Evolutionary conservation across 2,329 filamentous ascomycete genomes (phyloP), one percentile per base, ranked within the genome.

Genomic region (Colletotrichum camelliae): DNA sequence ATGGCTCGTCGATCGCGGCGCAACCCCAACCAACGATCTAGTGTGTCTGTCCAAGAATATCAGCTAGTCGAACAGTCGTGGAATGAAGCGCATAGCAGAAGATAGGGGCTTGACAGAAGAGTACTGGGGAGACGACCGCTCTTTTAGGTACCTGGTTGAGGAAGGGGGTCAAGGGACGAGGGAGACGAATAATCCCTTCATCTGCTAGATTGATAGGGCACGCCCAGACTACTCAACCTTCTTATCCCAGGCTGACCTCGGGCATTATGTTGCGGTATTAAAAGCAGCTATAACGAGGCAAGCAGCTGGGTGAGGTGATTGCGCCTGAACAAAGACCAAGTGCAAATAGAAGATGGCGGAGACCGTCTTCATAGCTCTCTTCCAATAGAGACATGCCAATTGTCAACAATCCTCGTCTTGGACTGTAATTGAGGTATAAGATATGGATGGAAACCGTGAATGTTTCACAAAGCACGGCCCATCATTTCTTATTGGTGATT

Each of bases 321-420:
- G 10, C 33, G 6, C 12, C 12, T 35, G 33, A 15, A 6, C 4
- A 15, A 35, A 3, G 6, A 16, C 43, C 43, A 21, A 21, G 9
- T 21, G 43, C 43, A 48, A 21, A 2, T 5, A 48, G 3, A 21
- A 1, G 5, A 48, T 48, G 43, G 10, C 2, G 5, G 3, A 4
- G n/a, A 7, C 18, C 2, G 43, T 48, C 4, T 48, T 48, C 10
- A 21, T 4, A 21, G 43, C 43, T 21, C 2, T 21, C 3, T 48
- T 4, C 1, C 18, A 21, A 48, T 3, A 48, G 21, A 48, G 0
- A 0, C n/a, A 48, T 10, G n/a, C 0, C 7, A 12, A 48, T 5
- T 2, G 43, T 2, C 10, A 21, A 48, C 7, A 0, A 21, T 48
- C 0, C n/a, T 48, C 1, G 0, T 48, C 43, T 48, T 48, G n/a